Percentiles rank a stretch among this genome's conserved stretches.
phyloP scores from a whole-genome alignment of 1,139 yeast genomes.

The Kodamaea anthophila region DNA sequence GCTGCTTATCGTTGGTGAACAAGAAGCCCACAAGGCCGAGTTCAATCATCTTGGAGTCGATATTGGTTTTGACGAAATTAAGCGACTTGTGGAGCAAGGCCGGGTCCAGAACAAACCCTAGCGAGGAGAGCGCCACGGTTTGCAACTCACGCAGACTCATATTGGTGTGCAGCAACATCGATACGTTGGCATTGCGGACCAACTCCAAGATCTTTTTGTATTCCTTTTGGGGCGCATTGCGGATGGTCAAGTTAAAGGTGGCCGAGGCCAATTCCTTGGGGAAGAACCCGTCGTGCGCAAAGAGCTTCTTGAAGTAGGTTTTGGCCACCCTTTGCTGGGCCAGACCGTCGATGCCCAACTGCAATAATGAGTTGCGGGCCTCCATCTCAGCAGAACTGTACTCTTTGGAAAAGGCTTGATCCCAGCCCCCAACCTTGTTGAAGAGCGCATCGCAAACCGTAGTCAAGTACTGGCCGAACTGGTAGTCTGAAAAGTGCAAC shows the following conservation, averaged over 20 bases:
- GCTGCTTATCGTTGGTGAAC: slow-evolving; percentile 15
- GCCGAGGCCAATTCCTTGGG: slow-evolving; percentile 42
- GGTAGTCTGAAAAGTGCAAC: slow-evolving; percentile 23
- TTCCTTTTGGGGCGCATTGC: slow-evolving; percentile 37
- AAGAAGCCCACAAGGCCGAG: slow-evolving; percentile 48
- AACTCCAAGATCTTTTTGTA: slow-evolving; percentile 53
- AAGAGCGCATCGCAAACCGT: slow-evolving; percentile 14
- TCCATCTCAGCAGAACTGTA: slow-evolving; percentile 29
- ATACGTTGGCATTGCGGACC: slow-evolving; percentile 42
- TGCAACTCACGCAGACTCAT: slow-evolving; percentile 34
- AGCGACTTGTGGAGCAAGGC: slow-evolving; percentile 48
- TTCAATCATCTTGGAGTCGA: slow-evolving; percentile 50
- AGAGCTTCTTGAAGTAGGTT: slow-evolving; percentile 34
- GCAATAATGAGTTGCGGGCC: slow-evolving; percentile 36
- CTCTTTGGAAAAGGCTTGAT: slow-evolving; percentile 5
- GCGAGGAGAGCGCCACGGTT: slow-evolving; percentile 47
- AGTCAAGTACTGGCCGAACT: slow-evolving; percentile 20
- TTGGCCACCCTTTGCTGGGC: slow-evolving; percentile 29
- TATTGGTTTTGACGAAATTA: slow-evolving; percentile 50
- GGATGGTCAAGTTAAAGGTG: slow-evolving; percentile 28
- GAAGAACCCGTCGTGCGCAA: slow-evolving; percentile 43
- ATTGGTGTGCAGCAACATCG: slow-evolving; percentile 30
- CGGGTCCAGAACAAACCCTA: slow-evolving; percentile 41
- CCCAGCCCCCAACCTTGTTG: slow-evolving; percentile 23
- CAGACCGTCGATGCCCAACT: slow-evolving; percentile 24